phyloP scores from a whole-genome alignment of 2,329 filamentous ascomycete genomes.

The Zymoseptoria ardabiliae region DNA sequence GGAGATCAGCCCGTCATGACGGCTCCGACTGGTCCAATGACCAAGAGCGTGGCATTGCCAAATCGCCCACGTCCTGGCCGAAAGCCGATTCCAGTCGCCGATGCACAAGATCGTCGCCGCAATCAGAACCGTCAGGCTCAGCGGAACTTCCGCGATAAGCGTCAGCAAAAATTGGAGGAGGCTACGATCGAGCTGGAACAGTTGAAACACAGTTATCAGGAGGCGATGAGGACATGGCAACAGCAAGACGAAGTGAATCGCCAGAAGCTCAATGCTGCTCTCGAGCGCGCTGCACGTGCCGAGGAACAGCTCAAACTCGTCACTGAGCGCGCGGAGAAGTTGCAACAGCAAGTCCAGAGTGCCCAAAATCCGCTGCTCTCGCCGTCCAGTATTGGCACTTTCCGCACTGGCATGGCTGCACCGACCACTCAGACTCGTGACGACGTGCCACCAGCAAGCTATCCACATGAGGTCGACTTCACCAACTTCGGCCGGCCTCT shows the following conservation, averaged over 20 bases:
- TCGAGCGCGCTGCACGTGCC: constrained; percentile 3
- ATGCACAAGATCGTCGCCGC: constrained; percentile 86
- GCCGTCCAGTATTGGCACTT: background rate
- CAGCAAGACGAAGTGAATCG: background rate
- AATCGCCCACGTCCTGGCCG: constrained; percentile 61
- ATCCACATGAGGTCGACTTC: constrained; percentile 19
- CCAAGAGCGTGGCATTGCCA: constrained; percentile 32
- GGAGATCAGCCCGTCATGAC: background rate
- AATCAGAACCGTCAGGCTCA: constrained; percentile 91
- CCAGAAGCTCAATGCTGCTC: constrained; percentile 1
- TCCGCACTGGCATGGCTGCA: background rate
- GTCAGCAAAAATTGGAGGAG: constrained; percentile 65
- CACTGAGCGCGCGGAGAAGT: background rate
- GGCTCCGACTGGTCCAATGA: constrained; percentile 30
- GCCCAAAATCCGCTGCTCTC: background rate
- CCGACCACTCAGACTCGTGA: background rate
- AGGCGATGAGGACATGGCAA: background rate
- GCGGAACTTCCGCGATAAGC: constrained; percentile 78
- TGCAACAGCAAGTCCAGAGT: constrained; percentile 1
- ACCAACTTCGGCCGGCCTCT: constrained; percentile 12
- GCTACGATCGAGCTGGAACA: constrained; percentile 32
- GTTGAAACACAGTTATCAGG: constrained; percentile 28
- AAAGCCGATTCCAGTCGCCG: constrained; percentile 72
- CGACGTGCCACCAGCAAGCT: background rate
- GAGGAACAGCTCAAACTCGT: constrained; percentile 3